Percentiles rank a stretch among this genome's conserved stretches.
Evolutionary conservation across 1,139 yeast species (phyloP).

Genomic region (Spencermartinsiella ligniputridi): DNA sequence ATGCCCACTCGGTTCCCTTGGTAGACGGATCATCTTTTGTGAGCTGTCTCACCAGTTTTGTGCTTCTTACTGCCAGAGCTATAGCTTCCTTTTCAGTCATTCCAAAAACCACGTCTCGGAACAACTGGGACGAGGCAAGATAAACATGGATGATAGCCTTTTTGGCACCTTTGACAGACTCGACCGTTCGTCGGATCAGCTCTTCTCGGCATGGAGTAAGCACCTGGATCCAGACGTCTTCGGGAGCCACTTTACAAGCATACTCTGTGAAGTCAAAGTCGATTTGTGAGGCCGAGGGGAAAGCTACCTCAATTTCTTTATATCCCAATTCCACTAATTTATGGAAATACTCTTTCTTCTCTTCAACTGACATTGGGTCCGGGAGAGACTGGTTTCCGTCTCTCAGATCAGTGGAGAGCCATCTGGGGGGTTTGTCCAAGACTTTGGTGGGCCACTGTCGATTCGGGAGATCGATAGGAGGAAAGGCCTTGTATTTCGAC

Average conservation of each 20-base stretch:
- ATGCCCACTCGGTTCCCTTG: constrained; percentile 75
- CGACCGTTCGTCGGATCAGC: constrained; percentile 82
- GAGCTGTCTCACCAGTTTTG: constrained; percentile 71
- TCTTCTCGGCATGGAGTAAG: constrained; percentile 91
- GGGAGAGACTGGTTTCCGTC: constrained; percentile 98
- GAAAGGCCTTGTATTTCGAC: constrained; percentile 65
- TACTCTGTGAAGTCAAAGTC: constrained; percentile 94
- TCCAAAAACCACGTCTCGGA: constrained; percentile 87
- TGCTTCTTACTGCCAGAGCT: constrained; percentile 74
- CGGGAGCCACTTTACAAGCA: constrained; percentile 91
- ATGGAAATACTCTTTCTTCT: constrained; percentile 82
- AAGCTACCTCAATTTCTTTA: constrained; percentile 95
- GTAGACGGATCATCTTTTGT: constrained; percentile 84
- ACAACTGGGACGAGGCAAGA: constrained; percentile 86
- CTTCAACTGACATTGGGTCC: constrained; percentile 90
- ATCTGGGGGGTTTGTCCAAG: constrained; percentile 80
- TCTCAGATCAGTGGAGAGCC: constrained; percentile 93
- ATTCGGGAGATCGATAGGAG: constrained; percentile 61
- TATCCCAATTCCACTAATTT: constrained; percentile 87
- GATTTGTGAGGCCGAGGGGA: constrained; percentile 93
- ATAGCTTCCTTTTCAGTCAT: constrained; percentile 77
- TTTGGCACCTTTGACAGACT: constrained; percentile 83
- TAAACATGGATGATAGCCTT: constrained; percentile 87
- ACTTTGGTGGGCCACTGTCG: constrained; percentile 85
- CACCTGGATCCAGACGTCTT: constrained; percentile 87